phyloP scores from a whole-genome alignment of 176 grass and related monocot genomes.

The Aegilops bicornis region DNA sequence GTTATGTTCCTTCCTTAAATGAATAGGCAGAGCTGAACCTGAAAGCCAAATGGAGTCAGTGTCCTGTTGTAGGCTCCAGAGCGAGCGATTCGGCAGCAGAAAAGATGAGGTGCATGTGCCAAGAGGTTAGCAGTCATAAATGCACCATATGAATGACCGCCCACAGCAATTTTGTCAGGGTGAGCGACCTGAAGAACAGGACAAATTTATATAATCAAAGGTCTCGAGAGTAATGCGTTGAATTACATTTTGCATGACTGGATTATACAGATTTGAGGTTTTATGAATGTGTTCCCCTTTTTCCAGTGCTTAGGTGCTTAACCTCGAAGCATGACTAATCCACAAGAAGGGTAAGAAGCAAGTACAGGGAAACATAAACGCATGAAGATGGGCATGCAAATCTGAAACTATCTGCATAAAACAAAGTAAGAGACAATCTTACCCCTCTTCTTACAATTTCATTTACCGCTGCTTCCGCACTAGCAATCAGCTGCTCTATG shows the following conservation, averaged over 20 bases:
- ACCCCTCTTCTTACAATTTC: constrained; percentile 80
- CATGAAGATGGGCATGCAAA: neutral
- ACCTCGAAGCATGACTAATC: neutral
- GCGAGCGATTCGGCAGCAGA: constrained; percentile 76
- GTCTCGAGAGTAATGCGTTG: neutral
- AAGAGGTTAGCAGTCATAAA: constrained; percentile 99
- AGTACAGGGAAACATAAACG: neutral
- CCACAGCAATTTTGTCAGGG: constrained; percentile 89
- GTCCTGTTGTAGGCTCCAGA: constrained; percentile 95
- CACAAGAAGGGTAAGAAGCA: neutral
- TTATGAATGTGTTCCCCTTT: neutral
- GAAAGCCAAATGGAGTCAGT: constrained; percentile 89
- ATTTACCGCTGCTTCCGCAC: constrained; percentile 71
- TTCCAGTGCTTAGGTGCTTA: neutral
- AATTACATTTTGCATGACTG: neutral
- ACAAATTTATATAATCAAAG: neutral
- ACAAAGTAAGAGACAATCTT: constrained; percentile 24
- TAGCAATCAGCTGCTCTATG: constrained; percentile 75
- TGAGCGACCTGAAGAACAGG: constrained; percentile 78
- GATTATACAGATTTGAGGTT: neutral
- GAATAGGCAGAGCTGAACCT: constrained; percentile 25
- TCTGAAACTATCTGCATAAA: constrained; percentile 15
- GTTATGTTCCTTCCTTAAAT: neutral
- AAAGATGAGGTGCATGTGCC: constrained; percentile 95
- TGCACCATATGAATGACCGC: constrained; percentile 97